Conservation (phyloP, 805 yeast genomes). For the Helenozyma rhizophorensis region DNA sequence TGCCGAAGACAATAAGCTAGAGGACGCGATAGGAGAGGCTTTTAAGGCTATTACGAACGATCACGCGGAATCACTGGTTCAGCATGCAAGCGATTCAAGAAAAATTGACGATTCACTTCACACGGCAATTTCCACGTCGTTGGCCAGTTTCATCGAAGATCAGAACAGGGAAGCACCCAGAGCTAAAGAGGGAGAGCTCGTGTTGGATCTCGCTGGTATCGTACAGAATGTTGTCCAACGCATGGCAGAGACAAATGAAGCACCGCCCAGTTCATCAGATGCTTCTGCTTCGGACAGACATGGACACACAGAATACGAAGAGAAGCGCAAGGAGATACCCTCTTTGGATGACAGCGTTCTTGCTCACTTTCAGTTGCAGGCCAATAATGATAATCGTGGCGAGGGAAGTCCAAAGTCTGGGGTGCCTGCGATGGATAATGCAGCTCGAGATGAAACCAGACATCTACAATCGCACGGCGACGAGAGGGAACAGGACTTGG, state of each 20-base stretch:
- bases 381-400: slow-evolving; percentile 24
- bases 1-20: slow-evolving; percentile 4
- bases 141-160: slow-evolving; percentile 1
- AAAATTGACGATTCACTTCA: slow-evolving; percentile 17
- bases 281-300: no score
- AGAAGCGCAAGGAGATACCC: slow-evolving; percentile 20
- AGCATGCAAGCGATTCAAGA: neutral
- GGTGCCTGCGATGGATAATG: no score
- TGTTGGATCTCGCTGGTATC: slow-evolving; percentile 16
- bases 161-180: slow-evolving; percentile 5
- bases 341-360: slow-evolving; percentile 33
- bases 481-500: slow-evolving; percentile 44
- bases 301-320: neutral
- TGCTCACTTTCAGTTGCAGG: slow-evolving; percentile 34
- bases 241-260: slow-evolving; percentile 14
- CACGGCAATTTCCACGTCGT: slow-evolving; percentile 19
- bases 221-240: slow-evolving; percentile 26
- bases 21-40: slow-evolving; percentile 28
- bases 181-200: slow-evolving; percentile 1
- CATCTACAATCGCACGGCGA: neutral
- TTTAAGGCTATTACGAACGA: slow-evolving; percentile 12
- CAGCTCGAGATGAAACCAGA: no score
- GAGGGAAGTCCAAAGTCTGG: no score
- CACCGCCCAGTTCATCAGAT: no score
- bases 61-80: no score